phyloP scores from a whole-genome alignment of 148 eudicot species.

The Salicornia ramosissima region DNA sequence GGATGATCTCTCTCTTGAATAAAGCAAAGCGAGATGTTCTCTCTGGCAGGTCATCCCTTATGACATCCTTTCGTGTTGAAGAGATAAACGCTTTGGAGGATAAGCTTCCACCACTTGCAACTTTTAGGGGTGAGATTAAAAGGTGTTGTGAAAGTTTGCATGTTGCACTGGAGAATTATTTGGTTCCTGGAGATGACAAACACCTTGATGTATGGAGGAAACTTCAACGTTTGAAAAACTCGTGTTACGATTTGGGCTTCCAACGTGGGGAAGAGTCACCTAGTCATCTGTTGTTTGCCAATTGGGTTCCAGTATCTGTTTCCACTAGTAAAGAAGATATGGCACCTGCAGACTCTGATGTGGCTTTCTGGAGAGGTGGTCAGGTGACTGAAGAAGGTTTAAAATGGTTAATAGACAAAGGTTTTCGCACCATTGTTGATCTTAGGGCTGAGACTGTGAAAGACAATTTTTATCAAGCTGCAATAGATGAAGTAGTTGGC shows the following conservation, averaged over 20 bases:
- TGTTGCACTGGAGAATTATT: conserved; percentile 78
- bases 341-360: conserved; percentile 39
- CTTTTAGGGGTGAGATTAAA: conserved; percentile 84
- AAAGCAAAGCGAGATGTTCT: conserved; percentile 89
- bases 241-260: conserved; percentile 91
- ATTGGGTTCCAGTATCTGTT: conserved; percentile 70
- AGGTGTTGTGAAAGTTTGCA: conserved; percentile 96
- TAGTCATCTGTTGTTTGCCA: conserved; percentile 68
- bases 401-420: conserved; percentile 71
- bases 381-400: conserved; percentile 97
- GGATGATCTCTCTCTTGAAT: conserved; percentile 87
- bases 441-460: conserved; percentile 79
- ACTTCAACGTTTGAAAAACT: conserved; percentile 71
- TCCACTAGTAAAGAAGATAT: conserved; percentile 51
- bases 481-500: conserved; percentile 46
- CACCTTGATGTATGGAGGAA: conserved; percentile 73
- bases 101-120: conserved; percentile 81
- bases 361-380: conserved; percentile 86
- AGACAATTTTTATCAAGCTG: conserved; percentile 61
- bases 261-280: conserved; percentile 68
- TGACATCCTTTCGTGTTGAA: conserved; percentile 42
- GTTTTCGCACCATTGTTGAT: conserved; percentile 80
- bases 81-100: conserved; percentile 50
- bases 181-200: conserved; percentile 58
- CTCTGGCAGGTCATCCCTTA: conserved; percentile 66